Evolutionary conservation across 148 eudicot species (phyloP).

Genomic region (Rhododendron molle): DNA sequence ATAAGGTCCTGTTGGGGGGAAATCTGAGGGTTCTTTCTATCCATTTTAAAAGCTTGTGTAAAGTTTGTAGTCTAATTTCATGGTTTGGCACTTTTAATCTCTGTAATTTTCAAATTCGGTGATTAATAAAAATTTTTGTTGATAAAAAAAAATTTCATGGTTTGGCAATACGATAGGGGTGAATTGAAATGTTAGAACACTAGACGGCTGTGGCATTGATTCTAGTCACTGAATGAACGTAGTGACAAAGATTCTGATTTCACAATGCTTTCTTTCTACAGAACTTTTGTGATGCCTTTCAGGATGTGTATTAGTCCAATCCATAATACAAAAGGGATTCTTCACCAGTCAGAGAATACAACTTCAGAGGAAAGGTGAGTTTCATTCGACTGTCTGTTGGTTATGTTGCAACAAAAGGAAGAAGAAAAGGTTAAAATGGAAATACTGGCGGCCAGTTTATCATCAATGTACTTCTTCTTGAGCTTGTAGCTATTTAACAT

Average conservation of each 20-base stretch:
- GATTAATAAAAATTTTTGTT: too few species aligned
- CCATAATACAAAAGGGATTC: conserved; percentile 80
- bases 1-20: neutral
- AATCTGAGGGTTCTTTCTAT: neutral
- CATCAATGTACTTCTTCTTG: neutral
- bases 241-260: neutral
- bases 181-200: neutral
- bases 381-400: conserved; percentile 4
- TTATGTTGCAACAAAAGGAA: neutral
- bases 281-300: conserved; percentile 97
- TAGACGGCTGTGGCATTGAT: neutral
- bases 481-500: neutral
- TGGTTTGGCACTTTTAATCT: neutral
- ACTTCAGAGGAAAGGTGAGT: conserved; percentile 67
- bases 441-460: neutral
- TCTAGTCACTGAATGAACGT: neutral
- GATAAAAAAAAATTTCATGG: neutral
- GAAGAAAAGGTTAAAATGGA: neutral
- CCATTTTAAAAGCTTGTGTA: neutral
- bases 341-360: conserved; percentile 45
- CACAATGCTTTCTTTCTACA: conserved; percentile 25
- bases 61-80: neutral
- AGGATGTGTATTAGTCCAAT: conserved; percentile 92
- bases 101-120: too few species aligned
- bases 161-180: neutral